Percentiles rank a stretch among this genome's conserved stretches.
Conservation (phyloP, 2,329 filamentous ascomycete genomes). For the Gnomoniopsis sp. region DNA sequence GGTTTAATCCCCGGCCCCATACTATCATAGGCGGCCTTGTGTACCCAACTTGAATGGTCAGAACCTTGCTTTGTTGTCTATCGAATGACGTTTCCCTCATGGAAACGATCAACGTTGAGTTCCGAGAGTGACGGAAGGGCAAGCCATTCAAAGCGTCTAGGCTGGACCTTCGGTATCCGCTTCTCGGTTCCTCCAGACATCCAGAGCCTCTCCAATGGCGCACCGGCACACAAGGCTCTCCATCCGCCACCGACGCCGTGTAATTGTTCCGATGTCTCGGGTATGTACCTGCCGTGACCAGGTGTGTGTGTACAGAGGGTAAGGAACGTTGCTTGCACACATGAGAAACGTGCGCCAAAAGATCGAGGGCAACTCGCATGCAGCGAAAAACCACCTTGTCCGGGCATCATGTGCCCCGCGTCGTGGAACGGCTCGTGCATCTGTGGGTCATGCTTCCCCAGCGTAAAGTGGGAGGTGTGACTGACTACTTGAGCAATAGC, state of each 20-base stretch:
- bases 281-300: conserved; percentile 5
- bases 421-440: neutral
- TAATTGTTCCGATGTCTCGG: conserved; percentile 14
- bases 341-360: neutral
- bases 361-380: neutral
- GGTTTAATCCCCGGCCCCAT: no score
- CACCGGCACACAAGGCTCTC: neutral
- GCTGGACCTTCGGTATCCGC: neutral
- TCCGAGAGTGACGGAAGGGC: no score
- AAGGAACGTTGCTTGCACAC: neutral
- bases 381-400: neutral
- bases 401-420: neutral
- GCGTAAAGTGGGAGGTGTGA: neutral
- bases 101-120: no score
- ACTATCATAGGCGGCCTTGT: no score
- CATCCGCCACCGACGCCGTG: neutral
- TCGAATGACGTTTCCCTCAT: no score
- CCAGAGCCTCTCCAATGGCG: neutral
- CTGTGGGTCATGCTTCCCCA: neutral
- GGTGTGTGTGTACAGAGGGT: neutral
- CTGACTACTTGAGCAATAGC: no score
- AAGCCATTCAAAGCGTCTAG: neutral
- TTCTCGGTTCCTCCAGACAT: neutral
- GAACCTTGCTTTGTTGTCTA: no score
- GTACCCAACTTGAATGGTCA: no score